These are phyloP conservation scores for Ophiorrhiza pumila DNA, from an alignment of 257 asterid genomes.

Conservation along the genomic window DNA sequence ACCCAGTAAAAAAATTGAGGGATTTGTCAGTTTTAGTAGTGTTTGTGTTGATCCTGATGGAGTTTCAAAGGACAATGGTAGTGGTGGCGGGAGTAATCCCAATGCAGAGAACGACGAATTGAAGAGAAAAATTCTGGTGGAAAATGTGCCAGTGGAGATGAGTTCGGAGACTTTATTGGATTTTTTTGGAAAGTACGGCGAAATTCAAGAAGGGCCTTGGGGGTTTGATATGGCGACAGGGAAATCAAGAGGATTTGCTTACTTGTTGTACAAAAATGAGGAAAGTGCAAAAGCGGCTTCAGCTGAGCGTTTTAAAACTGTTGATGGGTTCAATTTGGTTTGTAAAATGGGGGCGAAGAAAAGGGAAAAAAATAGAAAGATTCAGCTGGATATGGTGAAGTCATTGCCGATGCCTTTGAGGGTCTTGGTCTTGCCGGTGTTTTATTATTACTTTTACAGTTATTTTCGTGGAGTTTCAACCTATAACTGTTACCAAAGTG, in stretches of 20 bases:
- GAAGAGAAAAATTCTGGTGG: background rate
- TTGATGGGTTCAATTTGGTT: background rate
- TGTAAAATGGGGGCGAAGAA: background rate
- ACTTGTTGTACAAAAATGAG: constrained; percentile 3
- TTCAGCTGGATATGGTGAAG: background rate
- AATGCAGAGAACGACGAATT: too few species aligned
- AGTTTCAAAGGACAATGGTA: background rate
- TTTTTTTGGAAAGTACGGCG: constrained; percentile 6
- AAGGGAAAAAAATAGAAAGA: background rate
- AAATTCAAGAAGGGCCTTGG: constrained; percentile 10
- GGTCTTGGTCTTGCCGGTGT: background rate
- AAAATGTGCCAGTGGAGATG: constrained; percentile 10
- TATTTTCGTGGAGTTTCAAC: background rate
- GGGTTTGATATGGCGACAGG: constrained; percentile 4
- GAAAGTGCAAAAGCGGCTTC: constrained; percentile 10
- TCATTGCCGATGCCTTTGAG: background rate
- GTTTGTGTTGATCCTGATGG: background rate
- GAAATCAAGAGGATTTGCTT: background rate
- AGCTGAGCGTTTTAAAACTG: background rate
- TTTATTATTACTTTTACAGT: background rate
- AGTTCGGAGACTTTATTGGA: constrained; percentile 4
- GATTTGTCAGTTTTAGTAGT: background rate
- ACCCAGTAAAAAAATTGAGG: constrained; percentile 8
- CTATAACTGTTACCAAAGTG: background rate
- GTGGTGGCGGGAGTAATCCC: too few species aligned